A percentile compares a stretch with the other conserved stretches of the same genome.
These are phyloP conservation scores for Adansonia rubrostipa DNA, from an alignment of 441 rosid species.

Conservation along the genomic window DNA sequence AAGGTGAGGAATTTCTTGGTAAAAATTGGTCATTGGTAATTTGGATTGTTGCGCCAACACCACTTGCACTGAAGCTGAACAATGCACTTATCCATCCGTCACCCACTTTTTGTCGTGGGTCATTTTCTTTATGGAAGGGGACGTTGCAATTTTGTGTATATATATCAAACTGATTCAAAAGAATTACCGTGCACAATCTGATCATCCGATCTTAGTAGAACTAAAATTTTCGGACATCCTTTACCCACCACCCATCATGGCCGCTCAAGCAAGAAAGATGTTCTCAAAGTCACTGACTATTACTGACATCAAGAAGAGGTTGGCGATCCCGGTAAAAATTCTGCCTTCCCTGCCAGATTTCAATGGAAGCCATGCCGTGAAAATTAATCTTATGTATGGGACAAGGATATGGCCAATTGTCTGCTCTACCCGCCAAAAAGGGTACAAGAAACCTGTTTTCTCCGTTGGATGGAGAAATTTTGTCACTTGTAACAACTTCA, in stretches of 20 bases:
- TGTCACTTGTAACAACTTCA: not conserved
- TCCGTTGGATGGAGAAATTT: slow-evolving; percentile 14
- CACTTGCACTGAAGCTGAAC: too few relatives aligned
- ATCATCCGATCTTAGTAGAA: not conserved
- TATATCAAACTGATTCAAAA: not conserved
- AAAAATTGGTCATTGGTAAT: too few relatives aligned
- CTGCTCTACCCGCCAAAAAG: not conserved
- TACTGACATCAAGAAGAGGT: slow-evolving; percentile 14
- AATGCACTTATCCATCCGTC: too few relatives aligned
- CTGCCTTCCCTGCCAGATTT: not conserved
- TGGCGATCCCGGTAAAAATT: not conserved
- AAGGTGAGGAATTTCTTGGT: too few relatives aligned
- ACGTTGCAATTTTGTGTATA: too few relatives aligned
- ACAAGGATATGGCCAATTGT: slow-evolving; percentile 4
- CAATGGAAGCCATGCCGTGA: not conserved
- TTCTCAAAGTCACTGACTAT: slow-evolving; percentile 14
- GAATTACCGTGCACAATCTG: not conserved
- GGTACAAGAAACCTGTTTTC: slow-evolving; percentile 19
- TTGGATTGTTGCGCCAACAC: too few relatives aligned
- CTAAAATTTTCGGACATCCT: not conserved
- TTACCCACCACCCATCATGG: not conserved
- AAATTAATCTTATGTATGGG: not conserved
- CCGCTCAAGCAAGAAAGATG: not conserved
- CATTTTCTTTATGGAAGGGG: too few relatives aligned
- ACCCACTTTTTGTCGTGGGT: too few relatives aligned